A percentile compares a stretch with the other conserved stretches of the same genome.
Conservation (phyloP, 2,329 filamentous ascomycete genomes). For the Aaosphaeria arxii region DNA sequence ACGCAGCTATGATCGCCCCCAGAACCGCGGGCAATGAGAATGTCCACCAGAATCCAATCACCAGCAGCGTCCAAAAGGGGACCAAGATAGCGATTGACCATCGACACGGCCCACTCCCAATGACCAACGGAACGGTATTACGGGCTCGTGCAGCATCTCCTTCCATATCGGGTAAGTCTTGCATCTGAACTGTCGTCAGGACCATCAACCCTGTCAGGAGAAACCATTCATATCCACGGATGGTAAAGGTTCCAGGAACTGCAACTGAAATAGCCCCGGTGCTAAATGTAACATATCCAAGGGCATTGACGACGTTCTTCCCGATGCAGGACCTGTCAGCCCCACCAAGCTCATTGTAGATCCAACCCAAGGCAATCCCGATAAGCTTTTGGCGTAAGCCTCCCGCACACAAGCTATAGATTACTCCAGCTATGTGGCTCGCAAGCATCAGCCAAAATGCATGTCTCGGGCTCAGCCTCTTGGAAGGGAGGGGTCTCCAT, state of each 20-base stretch:
- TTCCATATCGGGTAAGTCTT: slow-evolving; percentile 33
- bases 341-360: slow-evolving; percentile 24
- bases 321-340: slow-evolving; percentile 17
- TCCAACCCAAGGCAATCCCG: not conserved
- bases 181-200: slow-evolving; percentile 37
- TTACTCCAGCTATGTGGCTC: not conserved
- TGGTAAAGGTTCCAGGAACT: not conserved
- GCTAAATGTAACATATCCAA: slow-evolving; percentile 18
- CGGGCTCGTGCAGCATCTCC: slow-evolving; percentile 65
- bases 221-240: slow-evolving; percentile 18
- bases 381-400: not conserved
- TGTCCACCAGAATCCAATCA: not conserved
- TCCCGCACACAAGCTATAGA: not conserved
- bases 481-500: slow-evolving; percentile 26
- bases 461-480: slow-evolving; percentile 10
- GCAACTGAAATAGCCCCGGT: slow-evolving; percentile 21
- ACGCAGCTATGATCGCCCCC: not conserved
- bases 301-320: slow-evolving; percentile 25
- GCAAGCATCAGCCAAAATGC: slow-evolving; percentile 14
- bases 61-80: not conserved
- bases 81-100: not conserved
- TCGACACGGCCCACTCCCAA: slow-evolving; percentile 9
- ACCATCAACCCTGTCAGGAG: slow-evolving; percentile 25
- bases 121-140: slow-evolving; percentile 60
- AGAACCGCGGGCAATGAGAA: not conserved